Evolutionary conservation across 2,329 filamentous ascomycete genomes (phyloP).

Genomic region (Dactylellina sp.): DNA sequence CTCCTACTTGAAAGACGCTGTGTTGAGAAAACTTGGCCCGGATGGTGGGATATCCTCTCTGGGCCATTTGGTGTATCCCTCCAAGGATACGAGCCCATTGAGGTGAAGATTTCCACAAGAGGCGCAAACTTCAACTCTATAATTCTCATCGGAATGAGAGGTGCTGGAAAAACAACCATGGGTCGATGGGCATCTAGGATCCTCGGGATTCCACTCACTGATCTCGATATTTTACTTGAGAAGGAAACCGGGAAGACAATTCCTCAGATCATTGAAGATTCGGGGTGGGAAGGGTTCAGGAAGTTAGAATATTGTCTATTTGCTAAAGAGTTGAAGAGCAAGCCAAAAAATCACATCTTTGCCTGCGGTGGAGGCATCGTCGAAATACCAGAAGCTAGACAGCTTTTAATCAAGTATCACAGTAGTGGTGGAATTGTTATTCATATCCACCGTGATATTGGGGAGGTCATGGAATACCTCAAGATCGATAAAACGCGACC

Average conservation of each 20-base stretch:
- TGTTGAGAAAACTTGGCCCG: conserved; percentile 97
- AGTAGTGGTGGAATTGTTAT: conserved; percentile 84
- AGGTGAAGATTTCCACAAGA: conserved; percentile 61
- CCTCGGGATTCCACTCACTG: conserved; percentile 80
- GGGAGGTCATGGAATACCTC: conserved; percentile 88
- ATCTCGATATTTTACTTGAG: conserved; percentile 90
- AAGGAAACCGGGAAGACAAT: conserved; percentile 78
- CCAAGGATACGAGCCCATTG: conserved; percentile 75
- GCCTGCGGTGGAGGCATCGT: conserved; percentile 95
- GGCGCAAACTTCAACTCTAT: conserved; percentile 70
- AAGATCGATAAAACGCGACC: conserved; percentile 89
- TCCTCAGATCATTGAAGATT: conserved; percentile 80
- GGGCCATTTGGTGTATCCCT: conserved; percentile 80
- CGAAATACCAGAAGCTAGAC: conserved; percentile 82
- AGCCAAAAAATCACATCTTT: conserved; percentile 81
- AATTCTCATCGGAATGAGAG: conserved; percentile 96
- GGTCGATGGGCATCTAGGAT: conserved; percentile 84
- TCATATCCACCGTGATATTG: conserved; percentile 86
- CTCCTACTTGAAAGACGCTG: conserved; percentile 90
- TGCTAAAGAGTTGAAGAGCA: conserved; percentile 78
- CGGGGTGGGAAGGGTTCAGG: conserved; percentile 90
- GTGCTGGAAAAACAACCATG: conserved; percentile 94
- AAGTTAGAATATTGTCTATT: conserved; percentile 81
- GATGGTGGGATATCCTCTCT: conserved; percentile 93
- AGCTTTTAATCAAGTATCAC: conserved; percentile 79